These are phyloP conservation scores for Saccharomycopsis malanga DNA, from an alignment of 805 yeast genomes.

Conservation along the genomic window DNA sequence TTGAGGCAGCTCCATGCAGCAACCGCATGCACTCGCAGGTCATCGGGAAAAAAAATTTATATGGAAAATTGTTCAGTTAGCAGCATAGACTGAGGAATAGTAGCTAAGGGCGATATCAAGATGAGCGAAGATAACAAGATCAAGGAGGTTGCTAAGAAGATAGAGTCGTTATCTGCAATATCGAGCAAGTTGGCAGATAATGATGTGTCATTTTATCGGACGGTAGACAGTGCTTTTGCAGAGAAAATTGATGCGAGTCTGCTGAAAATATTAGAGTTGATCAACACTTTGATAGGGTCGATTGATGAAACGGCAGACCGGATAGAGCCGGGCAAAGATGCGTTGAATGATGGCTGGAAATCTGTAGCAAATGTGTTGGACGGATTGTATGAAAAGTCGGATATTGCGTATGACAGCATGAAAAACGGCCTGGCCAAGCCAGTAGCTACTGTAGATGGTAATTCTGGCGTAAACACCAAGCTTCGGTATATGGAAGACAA, in stretches of 20 bases:
- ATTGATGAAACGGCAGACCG: slow-evolving; percentile 29
- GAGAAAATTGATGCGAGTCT: slow-evolving; percentile 30
- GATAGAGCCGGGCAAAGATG: slow-evolving; percentile 34
- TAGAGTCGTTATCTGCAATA: background rate
- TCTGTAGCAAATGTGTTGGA: slow-evolving; percentile 54
- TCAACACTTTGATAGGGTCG: slow-evolving; percentile 39
- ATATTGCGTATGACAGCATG: slow-evolving; percentile 51
- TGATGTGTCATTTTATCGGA: slow-evolving; percentile 67
- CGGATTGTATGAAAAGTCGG: slow-evolving; percentile 66
- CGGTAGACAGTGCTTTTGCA: slow-evolving; percentile 26
- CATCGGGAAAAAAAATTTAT: background rate
- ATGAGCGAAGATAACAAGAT: background rate
- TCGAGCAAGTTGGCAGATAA: slow-evolving; percentile 49
- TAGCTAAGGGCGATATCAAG: too few relatives aligned
- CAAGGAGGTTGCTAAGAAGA: slow-evolving; percentile 1
- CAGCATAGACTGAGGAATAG: too few relatives aligned
- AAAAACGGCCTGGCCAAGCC: slow-evolving; percentile 21
- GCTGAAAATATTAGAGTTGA: slow-evolving; percentile 35
- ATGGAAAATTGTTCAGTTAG: background rate
- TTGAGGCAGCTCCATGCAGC: too few relatives aligned
- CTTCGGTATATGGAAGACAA: slow-evolving; percentile 48
- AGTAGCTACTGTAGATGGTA: background rate
- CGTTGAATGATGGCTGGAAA: slow-evolving; percentile 51
- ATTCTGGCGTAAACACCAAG: background rate
- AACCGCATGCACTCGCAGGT: background rate